A percentile compares a stretch with the other conserved stretches of the same genome.
phyloP scores from a whole-genome alignment of 2,329 filamentous ascomycete genomes.

The Ilyonectria destructans region DNA sequence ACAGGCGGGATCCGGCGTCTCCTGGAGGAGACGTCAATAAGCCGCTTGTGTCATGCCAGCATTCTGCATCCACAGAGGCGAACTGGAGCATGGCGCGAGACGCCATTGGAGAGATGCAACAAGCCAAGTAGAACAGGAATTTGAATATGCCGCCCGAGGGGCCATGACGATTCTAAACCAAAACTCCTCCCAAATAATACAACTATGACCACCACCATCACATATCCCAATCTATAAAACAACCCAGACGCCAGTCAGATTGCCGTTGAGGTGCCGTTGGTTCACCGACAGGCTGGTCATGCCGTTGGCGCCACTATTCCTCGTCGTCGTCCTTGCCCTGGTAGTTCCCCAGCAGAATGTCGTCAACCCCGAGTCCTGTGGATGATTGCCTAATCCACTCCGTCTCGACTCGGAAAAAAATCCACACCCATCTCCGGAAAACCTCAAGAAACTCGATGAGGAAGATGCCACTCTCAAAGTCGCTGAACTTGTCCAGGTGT shows the following conservation, averaged over 20 bases:
- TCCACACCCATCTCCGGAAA: constrained; percentile 93
- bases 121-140: constrained; percentile 11
- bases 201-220: constrained; percentile 33
- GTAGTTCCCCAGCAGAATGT: constrained; percentile 83
- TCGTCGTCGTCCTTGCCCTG: constrained; percentile 71
- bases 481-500: constrained; percentile 86
- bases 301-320: constrained; percentile 46
- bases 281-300: constrained; percentile 14
- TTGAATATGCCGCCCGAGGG: constrained; percentile 19
- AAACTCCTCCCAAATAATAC: constrained; percentile 33
- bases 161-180: constrained; percentile 19
- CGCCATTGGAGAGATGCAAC: neutral
- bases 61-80: neutral
- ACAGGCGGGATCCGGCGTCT: constrained; percentile 26
- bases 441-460: constrained; percentile 90
- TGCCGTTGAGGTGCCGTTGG: constrained; percentile 32
- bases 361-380: constrained; percentile 72
- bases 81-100: neutral
- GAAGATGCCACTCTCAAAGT: constrained; percentile 92
- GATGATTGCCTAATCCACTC: constrained; percentile 82
- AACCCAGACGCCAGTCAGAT: constrained; percentile 34
- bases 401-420: constrained; percentile 95
- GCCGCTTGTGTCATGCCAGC: neutral
- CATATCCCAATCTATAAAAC: constrained; percentile 43
- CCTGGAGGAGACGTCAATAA: neutral